Evolutionary conservation across 768 basidiomycete species (phyloP).

Genomic region (Suillus cothurnatus): DNA sequence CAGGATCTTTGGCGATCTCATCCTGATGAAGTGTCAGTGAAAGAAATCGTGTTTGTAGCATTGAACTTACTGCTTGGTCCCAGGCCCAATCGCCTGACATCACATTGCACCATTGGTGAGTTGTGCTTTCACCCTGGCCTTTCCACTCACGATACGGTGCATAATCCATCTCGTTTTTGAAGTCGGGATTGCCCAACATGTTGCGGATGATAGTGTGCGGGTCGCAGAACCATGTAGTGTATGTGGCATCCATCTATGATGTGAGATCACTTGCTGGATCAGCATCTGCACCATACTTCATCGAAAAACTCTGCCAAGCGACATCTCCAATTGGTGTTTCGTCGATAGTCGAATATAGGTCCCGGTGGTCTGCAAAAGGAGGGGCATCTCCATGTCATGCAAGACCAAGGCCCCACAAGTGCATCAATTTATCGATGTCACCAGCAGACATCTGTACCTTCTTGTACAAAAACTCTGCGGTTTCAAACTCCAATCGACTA

Average conservation of each 20-base stretch:
- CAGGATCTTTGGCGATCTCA: no score
- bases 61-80: background rate
- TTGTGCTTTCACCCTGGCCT: background rate
- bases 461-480: background rate
- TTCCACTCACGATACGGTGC: conserved; percentile 15
- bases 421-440: background rate
- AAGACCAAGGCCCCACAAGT: background rate
- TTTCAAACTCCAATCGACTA: background rate
- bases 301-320: conserved; percentile 30
- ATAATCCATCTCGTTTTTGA: conserved; percentile 23
- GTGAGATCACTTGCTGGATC: conserved; percentile 15
- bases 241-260: conserved; percentile 29
- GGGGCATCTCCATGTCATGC: conserved; percentile 13
- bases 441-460: background rate
- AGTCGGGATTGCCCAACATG: conserved; percentile 26
- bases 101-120: background rate
- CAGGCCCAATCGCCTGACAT: conserved; percentile 21
- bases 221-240: conserved; percentile 30
- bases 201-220: conserved; percentile 18
- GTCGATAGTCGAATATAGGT: conserved; percentile 39
- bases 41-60: background rate
- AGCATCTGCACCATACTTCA: conserved; percentile 1
- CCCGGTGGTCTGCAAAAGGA: conserved; percentile 33
- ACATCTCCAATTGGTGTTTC: conserved; percentile 34
- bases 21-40: no score